phyloP scores from a whole-genome alignment of 2,329 filamentous ascomycete species.

The Berkeleyomyces basicola region DNA sequence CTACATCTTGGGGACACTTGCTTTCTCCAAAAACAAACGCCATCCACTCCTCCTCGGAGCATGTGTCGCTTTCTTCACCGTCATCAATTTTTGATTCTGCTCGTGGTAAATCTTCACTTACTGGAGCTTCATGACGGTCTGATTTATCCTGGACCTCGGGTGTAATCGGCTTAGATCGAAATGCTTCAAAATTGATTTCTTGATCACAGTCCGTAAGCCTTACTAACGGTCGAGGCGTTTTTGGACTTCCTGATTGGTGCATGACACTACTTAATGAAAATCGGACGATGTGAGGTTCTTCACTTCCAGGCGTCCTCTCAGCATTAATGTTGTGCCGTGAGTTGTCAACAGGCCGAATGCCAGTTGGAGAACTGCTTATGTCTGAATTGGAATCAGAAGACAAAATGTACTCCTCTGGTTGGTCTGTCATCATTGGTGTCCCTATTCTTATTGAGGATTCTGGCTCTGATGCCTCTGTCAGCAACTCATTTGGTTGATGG shows the following conservation, averaged over 20 bases:
- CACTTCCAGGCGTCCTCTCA: background rate
- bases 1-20: background rate
- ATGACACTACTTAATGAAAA: background rate
- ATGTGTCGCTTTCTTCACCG: background rate
- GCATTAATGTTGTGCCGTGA: background rate
- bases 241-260: background rate
- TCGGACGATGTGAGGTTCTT: background rate
- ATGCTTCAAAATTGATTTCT: background rate
- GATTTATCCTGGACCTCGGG: background rate
- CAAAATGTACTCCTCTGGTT: background rate
- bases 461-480: background rate
- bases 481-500: background rate
- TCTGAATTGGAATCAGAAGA: background rate
- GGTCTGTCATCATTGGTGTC: background rate
- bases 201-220: background rate
- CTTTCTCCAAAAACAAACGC: constrained; percentile 7
- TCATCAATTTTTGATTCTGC: background rate
- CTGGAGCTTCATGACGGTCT: background rate
- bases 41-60: constrained; percentile 10
- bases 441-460: background rate
- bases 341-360: background rate
- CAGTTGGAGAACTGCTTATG: background rate
- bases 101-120: background rate
- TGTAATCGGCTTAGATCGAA: background rate
- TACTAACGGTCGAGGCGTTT: background rate